Conservation (phyloP, 176 grass and related monocot genomes). For the Canna indica region DNA sequence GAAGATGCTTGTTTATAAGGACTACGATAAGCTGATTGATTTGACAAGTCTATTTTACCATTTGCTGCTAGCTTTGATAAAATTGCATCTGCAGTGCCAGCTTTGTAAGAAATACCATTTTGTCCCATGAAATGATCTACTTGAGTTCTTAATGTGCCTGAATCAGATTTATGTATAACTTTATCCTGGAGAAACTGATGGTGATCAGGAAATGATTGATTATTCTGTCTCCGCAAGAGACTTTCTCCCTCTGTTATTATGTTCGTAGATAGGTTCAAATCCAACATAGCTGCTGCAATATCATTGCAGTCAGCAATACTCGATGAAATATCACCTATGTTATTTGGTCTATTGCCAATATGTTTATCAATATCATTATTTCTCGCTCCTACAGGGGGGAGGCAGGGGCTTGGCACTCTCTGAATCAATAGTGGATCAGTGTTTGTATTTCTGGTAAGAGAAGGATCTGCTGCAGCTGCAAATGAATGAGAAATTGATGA, state of each 20-base stretch:
- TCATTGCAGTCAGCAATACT: not conserved
- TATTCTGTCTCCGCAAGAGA: conserved; percentile 21
- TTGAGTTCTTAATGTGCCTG: conserved; percentile 23
- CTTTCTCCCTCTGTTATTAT: not conserved
- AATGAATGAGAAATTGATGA: conserved; percentile 26
- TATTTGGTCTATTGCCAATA: not conserved
- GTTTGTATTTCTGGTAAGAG: conserved; percentile 47
- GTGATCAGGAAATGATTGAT: conserved; percentile 45
- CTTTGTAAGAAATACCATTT: conserved; percentile 35
- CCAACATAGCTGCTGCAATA: conserved; percentile 5
- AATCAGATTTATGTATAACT: conserved; percentile 24
- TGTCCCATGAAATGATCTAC: conserved; percentile 21
- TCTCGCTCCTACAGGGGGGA: conserved; percentile 80
- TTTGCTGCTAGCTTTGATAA: conserved; percentile 33
- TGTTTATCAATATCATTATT: not conserved
- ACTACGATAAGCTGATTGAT: conserved; percentile 31
- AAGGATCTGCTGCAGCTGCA: conserved; percentile 39
- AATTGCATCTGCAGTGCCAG: conserved; percentile 24
- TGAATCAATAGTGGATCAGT: conserved; percentile 73
- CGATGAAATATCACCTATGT: not conserved
- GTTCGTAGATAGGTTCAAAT: conserved; percentile 6
- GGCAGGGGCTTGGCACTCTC: conserved; percentile 75
- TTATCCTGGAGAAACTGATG: conserved; percentile 34
- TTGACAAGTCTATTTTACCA: conserved; percentile 31
- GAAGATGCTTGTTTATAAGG: conserved; percentile 41